Evolutionary conservation across 306 rosid species (phyloP), one percentile per base, ranked within the genome.

Genomic region (Trifolium subterraneum): DNA sequence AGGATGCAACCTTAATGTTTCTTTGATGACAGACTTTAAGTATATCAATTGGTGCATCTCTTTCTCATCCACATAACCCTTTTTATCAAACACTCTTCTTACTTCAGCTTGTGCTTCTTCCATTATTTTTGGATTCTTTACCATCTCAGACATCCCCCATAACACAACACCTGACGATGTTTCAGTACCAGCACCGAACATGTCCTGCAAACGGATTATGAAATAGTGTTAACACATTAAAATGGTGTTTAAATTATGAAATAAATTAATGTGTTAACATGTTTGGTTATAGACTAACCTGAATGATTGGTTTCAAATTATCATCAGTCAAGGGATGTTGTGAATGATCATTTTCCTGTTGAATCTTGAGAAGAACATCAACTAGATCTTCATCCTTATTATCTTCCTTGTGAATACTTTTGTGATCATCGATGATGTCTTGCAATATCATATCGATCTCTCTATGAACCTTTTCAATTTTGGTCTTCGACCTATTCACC

Each of bases 131-230:
- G 84, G 84, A 23, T 86, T 79, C 69, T 66, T 79, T 39, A 76
- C 25, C 75, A 84, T 47, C 60, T 86, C 90, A 35, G 84, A 65
- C 74, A 86, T 69, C 2, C 39, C 60, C 84, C 90, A 84, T 18
- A 63, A 72, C 31, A 84, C 33, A 12, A 64, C 2, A 5, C 45
- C 8, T 11, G 84, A 41, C 1, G 87, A 48, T 51, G 86, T 79
- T 29, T 86, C 88, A 0, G 81, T 68, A 20, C 84, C 90, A 29
- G 33, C 33, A 29, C 19, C 84, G 1, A 79, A 79, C 3, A 84
- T 72, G 20, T 86, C 90, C 88, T 84, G 44, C 35, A 76, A 29
- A n/a, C n/a, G n/a, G n/a, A n/a, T n/a, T n/a, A n/a, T n/a, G n/a
- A n/a, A n/a, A n/a, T n/a, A n/a, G n/a, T n/a, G n/a, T n/a, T n/a